A percentile compares a stretch with the other conserved stretches of the same genome.
phyloP scores from a whole-genome alignment of 805 yeast species.

The Millerozyma miso region DNA sequence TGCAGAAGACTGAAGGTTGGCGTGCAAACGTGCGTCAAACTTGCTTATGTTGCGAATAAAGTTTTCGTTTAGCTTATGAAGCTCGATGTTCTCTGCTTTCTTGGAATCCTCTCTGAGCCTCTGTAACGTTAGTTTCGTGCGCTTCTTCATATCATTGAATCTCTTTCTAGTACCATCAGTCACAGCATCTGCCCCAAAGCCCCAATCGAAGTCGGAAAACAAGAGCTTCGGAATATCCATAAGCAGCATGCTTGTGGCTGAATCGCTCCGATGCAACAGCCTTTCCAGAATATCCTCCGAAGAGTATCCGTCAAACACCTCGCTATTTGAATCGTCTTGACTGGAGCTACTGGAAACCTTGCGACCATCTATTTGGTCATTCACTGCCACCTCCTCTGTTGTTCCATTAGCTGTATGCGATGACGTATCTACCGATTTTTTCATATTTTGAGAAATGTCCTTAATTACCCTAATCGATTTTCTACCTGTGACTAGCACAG shows the following conservation, averaged over 20 bases:
- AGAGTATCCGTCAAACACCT: not conserved
- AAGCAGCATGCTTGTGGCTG: conserved; percentile 25
- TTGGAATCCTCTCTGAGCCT: conserved; percentile 19
- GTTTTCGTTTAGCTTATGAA: conserved; percentile 27
- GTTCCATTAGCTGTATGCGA: not conserved
- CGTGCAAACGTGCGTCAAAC: conserved; percentile 35
- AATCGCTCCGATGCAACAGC: conserved; percentile 16
- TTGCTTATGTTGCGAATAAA: conserved; percentile 27
- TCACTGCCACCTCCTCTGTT: not conserved
- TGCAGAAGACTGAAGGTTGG: conserved; percentile 28
- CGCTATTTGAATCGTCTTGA: not conserved
- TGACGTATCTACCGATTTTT: not conserved
- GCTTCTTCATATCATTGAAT: conserved; percentile 32
- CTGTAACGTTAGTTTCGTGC: conserved; percentile 29
- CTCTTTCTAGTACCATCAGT: conserved; percentile 32
- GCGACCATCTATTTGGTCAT: not conserved
- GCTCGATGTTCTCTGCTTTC: conserved; percentile 18
- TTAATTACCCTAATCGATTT: no score
- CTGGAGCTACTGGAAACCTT: not conserved
- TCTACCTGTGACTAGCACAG: no score
- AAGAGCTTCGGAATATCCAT: conserved; percentile 35
- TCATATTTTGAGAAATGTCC: no score
- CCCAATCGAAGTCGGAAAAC: conserved; percentile 42
- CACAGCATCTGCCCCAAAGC: conserved; percentile 32
- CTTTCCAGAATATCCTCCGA: not conserved